Evolutionary conservation across 768 basidiomycete genomes (phyloP), one percentile per base, ranked within the genome.

Genomic region (Naganishia vaughanmartiniae): DNA sequence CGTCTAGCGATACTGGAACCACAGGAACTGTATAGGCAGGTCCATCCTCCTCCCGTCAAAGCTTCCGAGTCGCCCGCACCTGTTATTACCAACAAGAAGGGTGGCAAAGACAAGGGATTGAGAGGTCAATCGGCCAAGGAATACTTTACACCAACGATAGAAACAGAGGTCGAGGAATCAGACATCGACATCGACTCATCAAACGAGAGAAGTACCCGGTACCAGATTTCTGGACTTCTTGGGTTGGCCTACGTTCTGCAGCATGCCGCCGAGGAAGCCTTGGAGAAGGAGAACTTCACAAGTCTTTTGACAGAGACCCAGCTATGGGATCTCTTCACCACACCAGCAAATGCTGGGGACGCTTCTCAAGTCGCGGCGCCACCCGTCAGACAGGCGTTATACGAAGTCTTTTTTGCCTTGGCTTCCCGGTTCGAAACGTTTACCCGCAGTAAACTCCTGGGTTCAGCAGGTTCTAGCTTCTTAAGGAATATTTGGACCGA

Each of bases 401-500:
- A 93, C 89, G 75, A 77, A 4, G 73, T 88, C 10, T 76, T 89
- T 14, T 54, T 56, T 14, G 31, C 54, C 42, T 55, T 70, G 67
- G 67, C 66, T 21, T 45, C 39, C 2, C 53, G 56, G 5, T 53
- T 51, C 26, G 46, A 48, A 46, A 1, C 45, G 31, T 60, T 31
- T 54, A 36, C 66, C 2, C 46, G 54, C 21, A 45, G 48, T 10
- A 60, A 63, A 5, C 48, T 71, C 17, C 34, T 75, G 12, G 26
- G 48, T 2, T 39, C 68, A 19, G 67, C 70, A 7, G 73, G 74
- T 65, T 76, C 82, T 0, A 87, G 86, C 0, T 81, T 89, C 6
- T 81, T 93, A 53, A 86, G 88, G n/a, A 88, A 89, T 15, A 85
- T 85, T 15, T 89, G 87, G 85, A 76, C 86, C 0, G 93, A 97